Evolutionary conservation across 768 basidiomycete genomes (phyloP).

Genomic region (Pisolithus sp.): DNA sequence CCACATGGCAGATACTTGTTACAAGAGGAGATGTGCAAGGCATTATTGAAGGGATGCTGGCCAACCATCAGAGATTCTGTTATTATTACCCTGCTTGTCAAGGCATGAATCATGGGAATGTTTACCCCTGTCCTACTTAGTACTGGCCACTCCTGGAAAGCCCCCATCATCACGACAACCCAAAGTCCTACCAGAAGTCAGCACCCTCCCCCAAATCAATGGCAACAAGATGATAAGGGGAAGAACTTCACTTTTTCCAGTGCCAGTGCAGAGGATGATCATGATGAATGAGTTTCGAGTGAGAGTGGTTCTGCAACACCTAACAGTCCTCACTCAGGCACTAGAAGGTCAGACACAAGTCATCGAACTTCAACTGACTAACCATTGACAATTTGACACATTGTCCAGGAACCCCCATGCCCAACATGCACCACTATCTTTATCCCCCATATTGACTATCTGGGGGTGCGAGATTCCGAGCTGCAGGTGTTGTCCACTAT

Average conservation of each 20-base stretch:
- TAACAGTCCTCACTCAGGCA: conserved; percentile 41
- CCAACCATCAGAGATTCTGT: no score
- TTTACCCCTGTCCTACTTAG: no score
- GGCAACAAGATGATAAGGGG: no score
- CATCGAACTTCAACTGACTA: conserved; percentile 8
- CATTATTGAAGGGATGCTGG: no score
- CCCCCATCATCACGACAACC: conserved; percentile 23
- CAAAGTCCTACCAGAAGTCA: no score
- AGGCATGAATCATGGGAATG: no score
- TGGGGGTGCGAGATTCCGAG: conserved; percentile 27
- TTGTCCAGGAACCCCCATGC: conserved; percentile 27
- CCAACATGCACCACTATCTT: conserved; percentile 18
- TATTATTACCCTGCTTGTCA: no score
- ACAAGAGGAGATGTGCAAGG: no score
- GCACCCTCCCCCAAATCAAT: no score
- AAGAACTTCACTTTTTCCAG: no score
- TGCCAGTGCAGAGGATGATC: conserved; percentile 38
- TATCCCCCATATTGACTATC: conserved; percentile 28
- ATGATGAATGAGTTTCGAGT: conserved; percentile 74
- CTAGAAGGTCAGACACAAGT: conserved; percentile 26
- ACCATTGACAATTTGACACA: conserved; percentile 13
- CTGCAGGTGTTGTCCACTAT: conserved; percentile 8
- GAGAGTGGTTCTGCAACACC: conserved; percentile 73
- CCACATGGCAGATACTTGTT: no score
- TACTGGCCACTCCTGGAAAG: no score